Evolutionary conservation across 2,329 filamentous ascomycete species (phyloP), one percentile per base, ranked within the genome.

Genomic region (Dothideomycetidae sp.): DNA sequence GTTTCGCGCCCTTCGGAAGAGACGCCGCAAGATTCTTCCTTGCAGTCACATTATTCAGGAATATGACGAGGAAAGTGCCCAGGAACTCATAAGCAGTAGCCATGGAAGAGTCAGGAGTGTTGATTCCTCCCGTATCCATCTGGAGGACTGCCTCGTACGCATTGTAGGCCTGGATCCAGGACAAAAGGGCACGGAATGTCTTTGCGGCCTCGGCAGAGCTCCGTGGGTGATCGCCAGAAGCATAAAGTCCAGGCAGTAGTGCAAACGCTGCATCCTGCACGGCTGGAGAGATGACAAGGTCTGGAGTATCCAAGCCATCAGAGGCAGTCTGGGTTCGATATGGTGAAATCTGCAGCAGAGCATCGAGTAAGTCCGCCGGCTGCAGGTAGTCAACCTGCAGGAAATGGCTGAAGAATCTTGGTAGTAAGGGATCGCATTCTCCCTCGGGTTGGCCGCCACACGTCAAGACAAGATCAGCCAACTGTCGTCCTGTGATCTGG

Each of bases 191-290:
- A 21, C 46, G 43, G 3, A 52, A 33, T 47, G 44, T 13, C 29
- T 39, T 29, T 48, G 44, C 9, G 44, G 37, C 17, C 46, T 48
- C 34, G 18, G 16, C 41, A 17, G 15, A 34, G 35, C 11, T 33
- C 13, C 30, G 36, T 3, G 50, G 46, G 10, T 52, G 33, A 13
- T 46, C 42, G 5, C 43, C 40, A 4, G 38, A 41, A 10, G 48
- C 38, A 30, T 54, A 44, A 13, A 50, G 36, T 13, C 50, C 46
- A 4, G 46, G 44, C 11, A 58, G 36, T 10, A 54, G 37, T 16
- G 42, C 44, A 33, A 58, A 52, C 3, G 54, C 49, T 11, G 46
- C 42, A 36, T 58, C 55, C 36, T 56, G 53, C 34, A 48, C 51
- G 1, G 48, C 44, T 11, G 50, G 49, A 13, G 52, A 34, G 10